Evolutionary conservation across 2,329 filamentous ascomycete genomes (phyloP).

Genomic region (Purpureocillium lavendulum): DNA sequence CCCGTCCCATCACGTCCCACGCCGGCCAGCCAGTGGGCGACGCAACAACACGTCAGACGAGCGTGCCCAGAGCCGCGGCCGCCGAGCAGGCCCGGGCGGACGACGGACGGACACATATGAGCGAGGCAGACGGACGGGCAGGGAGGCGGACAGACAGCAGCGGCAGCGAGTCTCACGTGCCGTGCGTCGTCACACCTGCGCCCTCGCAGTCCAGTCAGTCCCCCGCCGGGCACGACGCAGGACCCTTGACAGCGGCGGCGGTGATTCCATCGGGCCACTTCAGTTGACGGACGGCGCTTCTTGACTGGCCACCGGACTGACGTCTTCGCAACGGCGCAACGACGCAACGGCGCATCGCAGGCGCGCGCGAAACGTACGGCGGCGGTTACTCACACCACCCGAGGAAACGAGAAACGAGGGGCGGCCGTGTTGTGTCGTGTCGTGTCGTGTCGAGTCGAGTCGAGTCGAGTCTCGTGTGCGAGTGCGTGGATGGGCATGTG

Average conservation of each 20-base stretch:
- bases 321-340: background rate
- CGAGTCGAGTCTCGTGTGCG: too few relatives aligned
- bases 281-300: background rate
- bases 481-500: background rate
- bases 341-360: background rate
- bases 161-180: constrained; percentile 2
- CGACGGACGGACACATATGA: background rate
- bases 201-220: background rate
- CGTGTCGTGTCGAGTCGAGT: too few relatives aligned
- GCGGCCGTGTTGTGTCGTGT: too few relatives aligned
- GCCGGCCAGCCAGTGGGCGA: too few relatives aligned
- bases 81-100: background rate
- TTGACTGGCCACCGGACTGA: background rate
- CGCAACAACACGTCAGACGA: too few relatives aligned
- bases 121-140: background rate
- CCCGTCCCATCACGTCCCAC: too few relatives aligned
- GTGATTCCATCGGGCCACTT: too few relatives aligned
- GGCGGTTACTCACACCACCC: too few relatives aligned
- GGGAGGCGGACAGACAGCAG: background rate
- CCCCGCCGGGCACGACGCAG: background rate
- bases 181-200: constrained; percentile 1
- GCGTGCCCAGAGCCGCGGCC: too few relatives aligned
- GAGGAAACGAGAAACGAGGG: too few relatives aligned
- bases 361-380: too few relatives aligned
- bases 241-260: too few relatives aligned